These are phyloP conservation scores for Aspergillus fijiensis DNA, from an alignment of 2,329 filamentous ascomycete genomes.

Conservation along the genomic window DNA sequence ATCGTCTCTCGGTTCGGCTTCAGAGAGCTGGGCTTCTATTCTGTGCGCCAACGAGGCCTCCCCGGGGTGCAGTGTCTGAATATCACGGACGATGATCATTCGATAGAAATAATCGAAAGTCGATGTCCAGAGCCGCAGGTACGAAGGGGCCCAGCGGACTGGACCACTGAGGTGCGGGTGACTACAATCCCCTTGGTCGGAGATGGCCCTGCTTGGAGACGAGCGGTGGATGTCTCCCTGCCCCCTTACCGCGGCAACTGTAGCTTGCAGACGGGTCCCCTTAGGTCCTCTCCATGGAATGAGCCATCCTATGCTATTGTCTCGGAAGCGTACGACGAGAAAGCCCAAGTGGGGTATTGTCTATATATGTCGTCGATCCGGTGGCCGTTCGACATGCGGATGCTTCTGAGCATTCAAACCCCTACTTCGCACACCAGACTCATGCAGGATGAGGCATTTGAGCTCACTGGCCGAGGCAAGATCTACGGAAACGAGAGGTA, in stretches of 20 bases:
- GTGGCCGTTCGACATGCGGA: conserved; percentile 26
- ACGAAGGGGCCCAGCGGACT: conserved; percentile 35
- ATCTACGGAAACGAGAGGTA: conserved; percentile 62
- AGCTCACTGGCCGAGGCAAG: conserved; percentile 53
- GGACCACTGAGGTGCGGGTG: conserved; percentile 48
- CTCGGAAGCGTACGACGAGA: conserved; percentile 35
- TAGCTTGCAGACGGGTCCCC: conserved; percentile 35
- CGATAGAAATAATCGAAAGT: conserved; percentile 59
- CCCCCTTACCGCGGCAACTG: conserved; percentile 47
- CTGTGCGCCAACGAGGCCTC: conserved; percentile 53
- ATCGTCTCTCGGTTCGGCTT: conserved; percentile 54
- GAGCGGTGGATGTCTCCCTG: conserved; percentile 46
- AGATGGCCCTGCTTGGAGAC: conserved; percentile 53
- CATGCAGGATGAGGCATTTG: conserved; percentile 42
- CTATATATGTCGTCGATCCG: conserved; percentile 34
- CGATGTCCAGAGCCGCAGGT: conserved; percentile 53
- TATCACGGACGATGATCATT: conserved; percentile 49
- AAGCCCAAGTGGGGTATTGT: conserved; percentile 35
- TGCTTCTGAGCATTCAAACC: conserved; percentile 33
- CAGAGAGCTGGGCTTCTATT: conserved; percentile 54
- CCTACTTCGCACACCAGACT: conserved; percentile 24
- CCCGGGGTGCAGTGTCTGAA: conserved; percentile 53
- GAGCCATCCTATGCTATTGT: conserved; percentile 40
- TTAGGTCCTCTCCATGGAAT: conserved; percentile 21
- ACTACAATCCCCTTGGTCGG: conserved; percentile 57